These are phyloP conservation scores for Inonotus obliquus DNA, from an alignment of 1,284 basidiomycete genomes.

Conservation along the genomic window DNA sequence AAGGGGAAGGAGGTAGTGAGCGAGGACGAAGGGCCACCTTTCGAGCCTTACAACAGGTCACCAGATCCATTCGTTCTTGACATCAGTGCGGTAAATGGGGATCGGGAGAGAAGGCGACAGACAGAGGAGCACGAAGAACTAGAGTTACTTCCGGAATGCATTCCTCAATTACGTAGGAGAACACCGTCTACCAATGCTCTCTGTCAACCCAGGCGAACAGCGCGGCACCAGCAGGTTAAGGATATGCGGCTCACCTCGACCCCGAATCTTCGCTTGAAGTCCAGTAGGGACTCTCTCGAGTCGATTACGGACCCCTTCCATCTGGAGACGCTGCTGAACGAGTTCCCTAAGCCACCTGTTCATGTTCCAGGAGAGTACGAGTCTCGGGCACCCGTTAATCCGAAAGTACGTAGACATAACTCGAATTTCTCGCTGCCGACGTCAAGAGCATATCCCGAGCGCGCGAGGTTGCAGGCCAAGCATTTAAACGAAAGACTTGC, in stretches of 20 bases:
- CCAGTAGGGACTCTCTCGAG: slow-evolving; percentile 3
- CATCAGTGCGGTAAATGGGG: neutral
- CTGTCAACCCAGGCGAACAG: neutral
- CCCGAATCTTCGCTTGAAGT: neutral
- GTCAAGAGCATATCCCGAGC: neutral
- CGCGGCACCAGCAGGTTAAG: neutral
- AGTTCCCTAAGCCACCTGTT: slow-evolving; percentile 15
- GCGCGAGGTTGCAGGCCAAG: slow-evolving; percentile 1
- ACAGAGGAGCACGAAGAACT: neutral
- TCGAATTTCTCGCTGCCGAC: slow-evolving; percentile 10
- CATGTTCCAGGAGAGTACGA: slow-evolving; percentile 1
- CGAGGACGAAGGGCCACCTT: neutral
- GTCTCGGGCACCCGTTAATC: slow-evolving; percentile 3
- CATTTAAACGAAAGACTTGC: neutral
- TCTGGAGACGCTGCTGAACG: slow-evolving; percentile 1
- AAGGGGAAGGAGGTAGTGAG: slow-evolving; percentile 4
- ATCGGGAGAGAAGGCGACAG: neutral
- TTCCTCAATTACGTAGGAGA: neutral
- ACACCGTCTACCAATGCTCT: slow-evolving; percentile 2
- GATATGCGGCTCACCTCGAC: slow-evolving; percentile 9
- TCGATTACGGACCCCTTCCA: slow-evolving; percentile 1
- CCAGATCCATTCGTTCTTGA: neutral
- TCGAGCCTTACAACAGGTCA: neutral
- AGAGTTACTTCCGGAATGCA: slow-evolving; percentile 10
- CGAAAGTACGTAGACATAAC: neutral